phyloP scores from a whole-genome alignment of 2,329 filamentous ascomycete genomes.

The Purpureocillium lavendulum region DNA sequence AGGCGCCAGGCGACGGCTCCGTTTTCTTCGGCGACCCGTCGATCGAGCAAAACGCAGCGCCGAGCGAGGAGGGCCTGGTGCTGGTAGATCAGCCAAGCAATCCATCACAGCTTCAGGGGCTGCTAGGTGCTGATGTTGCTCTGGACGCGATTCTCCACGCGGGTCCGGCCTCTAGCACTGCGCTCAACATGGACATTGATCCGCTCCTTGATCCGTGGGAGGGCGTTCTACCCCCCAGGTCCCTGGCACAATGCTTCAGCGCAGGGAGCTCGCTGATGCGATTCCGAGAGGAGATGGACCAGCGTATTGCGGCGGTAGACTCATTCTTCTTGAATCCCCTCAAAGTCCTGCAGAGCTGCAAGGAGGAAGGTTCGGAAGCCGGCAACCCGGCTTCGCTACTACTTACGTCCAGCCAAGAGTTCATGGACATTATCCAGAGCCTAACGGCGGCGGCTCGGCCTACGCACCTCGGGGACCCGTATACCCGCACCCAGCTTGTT shows the following conservation, averaged over 20 bases:
- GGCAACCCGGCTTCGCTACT: neutral
- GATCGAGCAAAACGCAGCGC: slow-evolving; percentile 5
- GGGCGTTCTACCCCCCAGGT: neutral
- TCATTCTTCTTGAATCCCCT: slow-evolving; percentile 6
- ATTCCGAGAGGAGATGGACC: slow-evolving; percentile 11
- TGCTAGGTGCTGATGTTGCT: slow-evolving; percentile 7
- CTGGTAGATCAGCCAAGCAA: slow-evolving; percentile 6
- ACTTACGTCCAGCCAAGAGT: neutral
- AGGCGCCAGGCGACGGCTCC: slow-evolving; percentile 5
- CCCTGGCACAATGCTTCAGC: slow-evolving; percentile 6
- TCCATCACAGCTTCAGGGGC: slow-evolving; percentile 9
- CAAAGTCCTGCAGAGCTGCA: neutral
- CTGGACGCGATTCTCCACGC: slow-evolving; percentile 7
- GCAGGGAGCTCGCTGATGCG: slow-evolving; percentile 7
- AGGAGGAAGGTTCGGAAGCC: neutral
- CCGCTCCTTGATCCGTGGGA: neutral
- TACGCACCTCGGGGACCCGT: neutral
- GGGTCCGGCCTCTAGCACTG: slow-evolving; percentile 5
- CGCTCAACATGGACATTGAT: slow-evolving; percentile 4
- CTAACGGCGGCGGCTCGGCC: neutral
- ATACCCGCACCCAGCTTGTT: neutral
- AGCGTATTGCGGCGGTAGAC: slow-evolving; percentile 7
- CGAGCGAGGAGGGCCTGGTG: slow-evolving; percentile 5
- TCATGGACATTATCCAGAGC: neutral
- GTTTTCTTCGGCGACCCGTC: slow-evolving; percentile 6